Evolutionary conservation across 1,284 basidiomycete genomes (phyloP).

Genomic region (Papiliotrema fonsecae): DNA sequence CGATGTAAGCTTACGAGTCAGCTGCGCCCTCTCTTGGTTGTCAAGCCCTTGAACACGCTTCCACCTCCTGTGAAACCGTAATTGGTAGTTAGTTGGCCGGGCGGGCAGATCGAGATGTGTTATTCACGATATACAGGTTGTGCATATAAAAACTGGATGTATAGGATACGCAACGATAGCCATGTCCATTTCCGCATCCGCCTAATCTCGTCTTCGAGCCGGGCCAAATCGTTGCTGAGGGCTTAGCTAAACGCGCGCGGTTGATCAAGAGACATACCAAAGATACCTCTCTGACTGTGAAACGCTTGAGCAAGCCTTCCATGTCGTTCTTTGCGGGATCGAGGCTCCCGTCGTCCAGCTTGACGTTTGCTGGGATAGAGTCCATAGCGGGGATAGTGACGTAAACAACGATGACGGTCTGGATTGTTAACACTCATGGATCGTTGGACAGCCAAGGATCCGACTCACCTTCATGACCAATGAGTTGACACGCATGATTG

Average conservation of each 20-base stretch:
- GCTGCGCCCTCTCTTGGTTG: slow-evolving; percentile 19
- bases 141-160: no score
- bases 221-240: slow-evolving; percentile 42
- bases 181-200: no score
- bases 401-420: slow-evolving; percentile 86
- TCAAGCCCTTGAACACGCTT: slow-evolving; percentile 14
- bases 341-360: slow-evolving; percentile 50
- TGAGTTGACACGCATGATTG: slow-evolving; percentile 91
- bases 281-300: slow-evolving; percentile 77
- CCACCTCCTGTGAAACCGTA: background rate
- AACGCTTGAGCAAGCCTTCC: slow-evolving; percentile 61
- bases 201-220: slow-evolving; percentile 31
- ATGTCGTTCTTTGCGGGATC: slow-evolving; percentile 53
- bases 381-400: slow-evolving; percentile 76
- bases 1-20: background rate
- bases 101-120: background rate
- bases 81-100: background rate
- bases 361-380: slow-evolving; percentile 51
- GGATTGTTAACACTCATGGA: slow-evolving; percentile 8
- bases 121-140: background rate
- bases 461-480: slow-evolving; percentile 87
- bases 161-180: no score
- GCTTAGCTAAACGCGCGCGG: background rate
- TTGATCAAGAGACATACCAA: slow-evolving; percentile 47
- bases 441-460: slow-evolving; percentile 2